These are phyloP conservation scores for Barnettozyma vustinii DNA, from an alignment of 805 yeast genomes.

Conservation along the genomic window DNA sequence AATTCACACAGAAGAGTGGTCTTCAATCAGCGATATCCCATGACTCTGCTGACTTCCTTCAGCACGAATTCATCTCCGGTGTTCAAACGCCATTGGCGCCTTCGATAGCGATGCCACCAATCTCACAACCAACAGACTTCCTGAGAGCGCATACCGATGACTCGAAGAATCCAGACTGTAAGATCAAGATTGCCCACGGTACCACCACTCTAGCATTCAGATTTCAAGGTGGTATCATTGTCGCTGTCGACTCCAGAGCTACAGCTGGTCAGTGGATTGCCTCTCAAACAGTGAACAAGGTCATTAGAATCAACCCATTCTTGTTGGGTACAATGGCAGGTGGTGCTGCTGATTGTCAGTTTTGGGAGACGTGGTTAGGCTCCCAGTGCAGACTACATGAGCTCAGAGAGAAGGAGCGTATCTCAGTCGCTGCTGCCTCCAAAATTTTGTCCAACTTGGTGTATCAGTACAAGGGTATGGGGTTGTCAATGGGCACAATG, in stretches of 20 bases:
- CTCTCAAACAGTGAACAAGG: slow-evolving; percentile 95
- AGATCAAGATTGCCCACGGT: slow-evolving; percentile 96
- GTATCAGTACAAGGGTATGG: slow-evolving; percentile 93
- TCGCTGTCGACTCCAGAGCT: slow-evolving; percentile 97
- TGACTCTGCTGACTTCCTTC: slow-evolving; percentile 28
- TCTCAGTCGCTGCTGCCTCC: slow-evolving; percentile 94
- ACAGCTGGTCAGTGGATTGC: slow-evolving; percentile 98
- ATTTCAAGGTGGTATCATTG: slow-evolving; percentile 91
- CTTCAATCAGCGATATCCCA: slow-evolving; percentile 16
- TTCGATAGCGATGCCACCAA: slow-evolving; percentile 68
- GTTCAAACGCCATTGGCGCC: slow-evolving; percentile 42
- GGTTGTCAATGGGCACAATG: slow-evolving; percentile 99
- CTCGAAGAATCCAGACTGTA: slow-evolving; percentile 85
- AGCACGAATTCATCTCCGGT: slow-evolving; percentile 32
- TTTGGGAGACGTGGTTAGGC: slow-evolving; percentile 99
- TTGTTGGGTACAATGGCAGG: slow-evolving; percentile 98
- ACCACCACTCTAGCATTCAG: slow-evolving; percentile 97
- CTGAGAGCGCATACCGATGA: slow-evolving; percentile 98
- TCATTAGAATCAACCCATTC: slow-evolving; percentile 92
- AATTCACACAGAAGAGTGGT: slow-evolving; percentile 17
- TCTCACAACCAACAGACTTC: slow-evolving; percentile 85
- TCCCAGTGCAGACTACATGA: slow-evolving; percentile 94
- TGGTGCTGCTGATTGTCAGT: slow-evolving; percentile 99
- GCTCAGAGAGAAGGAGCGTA: slow-evolving; percentile 89
- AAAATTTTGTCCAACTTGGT: slow-evolving; percentile 88